Evolutionary conservation across 805 yeast species (phyloP), one percentile per base, ranked within the genome.

Genomic region (Saturnispora mendoncae): DNA sequence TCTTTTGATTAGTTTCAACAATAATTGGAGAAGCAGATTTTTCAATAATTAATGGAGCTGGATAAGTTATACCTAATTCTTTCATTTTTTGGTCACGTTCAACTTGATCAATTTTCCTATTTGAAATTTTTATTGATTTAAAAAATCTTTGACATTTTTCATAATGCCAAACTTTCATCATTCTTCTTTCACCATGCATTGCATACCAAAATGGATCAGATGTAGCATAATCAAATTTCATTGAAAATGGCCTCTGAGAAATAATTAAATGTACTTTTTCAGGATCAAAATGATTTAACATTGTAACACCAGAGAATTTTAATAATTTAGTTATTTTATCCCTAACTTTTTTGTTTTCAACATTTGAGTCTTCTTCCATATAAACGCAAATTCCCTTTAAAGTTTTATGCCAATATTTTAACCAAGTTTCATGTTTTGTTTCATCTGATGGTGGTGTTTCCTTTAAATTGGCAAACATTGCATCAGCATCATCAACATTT

Each of bases 121-220:
- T 51, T 37, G 64, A 41, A 55, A 68, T 39, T 67, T 74, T 61
- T 47, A 74, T 58, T 48, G 71, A 68, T 49, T 71, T 72, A 52
- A 74, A 67, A 46, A 74, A 74, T 33, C 79, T 56, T 47, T 71
- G 69, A 18, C 74, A 76, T 55, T 74, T 74, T 45, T 72, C 78
- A 48, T 66, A 72, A 54, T 71, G 75, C 80, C 80, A 74, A 18
- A 74, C 79, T 51, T 74, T 74, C 43, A 72, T 72, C 23, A 30
- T 29, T 30, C 43, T 34, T 46, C 69, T 67, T 33, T 66, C 59
- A 15, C 59, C 56, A 30, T 61, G 56, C 15, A 72, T 76, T 12
- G 39, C 38, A 46, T 67, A 65, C 42, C 66, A 61, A 50, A 72
- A 74, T 4, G 69, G 66, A 52, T 74, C 78, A 49, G 60, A 63